Conservation (phyloP, 495 filamentous ascomycete species). For the Hypoxylon perforatum region DNA sequence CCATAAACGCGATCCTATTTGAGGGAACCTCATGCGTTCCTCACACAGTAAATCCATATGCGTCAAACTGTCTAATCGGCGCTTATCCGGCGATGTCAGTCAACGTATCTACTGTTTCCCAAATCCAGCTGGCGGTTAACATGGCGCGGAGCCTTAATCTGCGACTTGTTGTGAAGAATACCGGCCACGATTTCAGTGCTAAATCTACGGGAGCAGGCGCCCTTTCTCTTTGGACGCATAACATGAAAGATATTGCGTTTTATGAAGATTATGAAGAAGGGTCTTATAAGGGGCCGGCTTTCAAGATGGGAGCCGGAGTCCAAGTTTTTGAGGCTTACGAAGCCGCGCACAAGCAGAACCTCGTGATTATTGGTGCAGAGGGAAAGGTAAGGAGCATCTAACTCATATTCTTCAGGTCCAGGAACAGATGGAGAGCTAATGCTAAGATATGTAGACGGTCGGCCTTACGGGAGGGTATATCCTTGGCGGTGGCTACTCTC, state of each 20-base stretch:
- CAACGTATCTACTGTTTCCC: slow-evolving; percentile 62
- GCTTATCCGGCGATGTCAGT: slow-evolving; percentile 70
- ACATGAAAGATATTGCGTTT: slow-evolving; percentile 63
- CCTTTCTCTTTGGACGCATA: slow-evolving; percentile 72
- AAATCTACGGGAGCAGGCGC: slow-evolving; percentile 60
- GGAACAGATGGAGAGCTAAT: not conserved
- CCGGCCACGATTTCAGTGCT: slow-evolving; percentile 72
- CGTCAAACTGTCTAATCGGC: slow-evolving; percentile 65
- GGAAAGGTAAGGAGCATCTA: slow-evolving; percentile 43
- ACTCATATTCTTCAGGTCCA: not conserved
- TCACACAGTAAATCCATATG: slow-evolving; percentile 56
- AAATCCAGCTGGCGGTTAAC: slow-evolving; percentile 71
- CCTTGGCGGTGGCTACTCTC: slow-evolving; percentile 64
- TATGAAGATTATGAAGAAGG: slow-evolving; percentile 54
- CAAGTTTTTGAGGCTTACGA: slow-evolving; percentile 58
- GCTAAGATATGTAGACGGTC: slow-evolving; percentile 50
- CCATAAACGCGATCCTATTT: slow-evolving; percentile 62
- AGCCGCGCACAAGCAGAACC: slow-evolving; percentile 51
- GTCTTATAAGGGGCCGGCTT: slow-evolving; percentile 57
- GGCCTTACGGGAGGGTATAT: slow-evolving; percentile 64
- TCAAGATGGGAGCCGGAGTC: slow-evolving; percentile 62
- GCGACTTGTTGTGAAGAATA: slow-evolving; percentile 75
- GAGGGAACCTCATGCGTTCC: slow-evolving; percentile 61
- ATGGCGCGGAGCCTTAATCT: slow-evolving; percentile 69
- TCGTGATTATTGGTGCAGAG: slow-evolving; percentile 62